Conservation (phyloP, 2,329 filamentous ascomycete genomes). For the Paraphaeosphaeria sporulosa region DNA sequence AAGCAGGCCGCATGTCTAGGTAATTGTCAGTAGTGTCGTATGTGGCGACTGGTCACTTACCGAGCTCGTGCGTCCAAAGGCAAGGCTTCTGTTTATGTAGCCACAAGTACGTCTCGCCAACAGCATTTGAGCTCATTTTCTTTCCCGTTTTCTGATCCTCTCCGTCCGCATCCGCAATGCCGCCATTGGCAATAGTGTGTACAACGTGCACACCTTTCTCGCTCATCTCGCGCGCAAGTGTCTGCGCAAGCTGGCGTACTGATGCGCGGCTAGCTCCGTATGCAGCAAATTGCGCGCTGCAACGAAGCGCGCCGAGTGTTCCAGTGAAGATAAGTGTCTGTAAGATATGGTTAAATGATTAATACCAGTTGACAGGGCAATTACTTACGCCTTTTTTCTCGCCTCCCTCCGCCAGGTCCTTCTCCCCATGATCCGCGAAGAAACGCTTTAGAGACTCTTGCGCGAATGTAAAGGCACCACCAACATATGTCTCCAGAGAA, state of each 20-base stretch:
- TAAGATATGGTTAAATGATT: not conserved
- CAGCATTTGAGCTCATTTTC: slow-evolving; percentile 65
- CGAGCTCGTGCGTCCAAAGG: slow-evolving; percentile 62
- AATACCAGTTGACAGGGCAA: no score
- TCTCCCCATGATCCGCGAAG: slow-evolving; percentile 61
- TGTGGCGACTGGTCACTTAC: not conserved
- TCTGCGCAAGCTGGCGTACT: slow-evolving; percentile 64
- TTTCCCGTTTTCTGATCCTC: slow-evolving; percentile 59
- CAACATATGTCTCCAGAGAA: slow-evolving; percentile 61
- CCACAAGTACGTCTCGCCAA: slow-evolving; percentile 65
- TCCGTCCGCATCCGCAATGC: slow-evolving; percentile 60
- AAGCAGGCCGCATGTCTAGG: slow-evolving; percentile 59
- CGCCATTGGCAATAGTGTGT: slow-evolving; percentile 66
- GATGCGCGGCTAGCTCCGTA: slow-evolving; percentile 63
- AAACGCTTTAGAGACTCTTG: slow-evolving; percentile 62
- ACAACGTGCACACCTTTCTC: slow-evolving; percentile 65
- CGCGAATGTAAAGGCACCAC: slow-evolving; percentile 63
- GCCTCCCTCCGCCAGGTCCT: slow-evolving; percentile 54
- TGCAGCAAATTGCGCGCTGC: slow-evolving; percentile 62
- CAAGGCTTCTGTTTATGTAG: slow-evolving; percentile 58
- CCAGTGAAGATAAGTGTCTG: slow-evolving; percentile 65
- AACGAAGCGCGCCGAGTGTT: slow-evolving; percentile 61
- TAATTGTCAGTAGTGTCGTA: slow-evolving; percentile 25
- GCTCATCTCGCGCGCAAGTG: slow-evolving; percentile 64
- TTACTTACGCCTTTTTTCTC: slow-evolving; percentile 59